Conservation (phyloP, 2,329 filamentous ascomycete species). For the Zymoseptoria passerinii region DNA sequence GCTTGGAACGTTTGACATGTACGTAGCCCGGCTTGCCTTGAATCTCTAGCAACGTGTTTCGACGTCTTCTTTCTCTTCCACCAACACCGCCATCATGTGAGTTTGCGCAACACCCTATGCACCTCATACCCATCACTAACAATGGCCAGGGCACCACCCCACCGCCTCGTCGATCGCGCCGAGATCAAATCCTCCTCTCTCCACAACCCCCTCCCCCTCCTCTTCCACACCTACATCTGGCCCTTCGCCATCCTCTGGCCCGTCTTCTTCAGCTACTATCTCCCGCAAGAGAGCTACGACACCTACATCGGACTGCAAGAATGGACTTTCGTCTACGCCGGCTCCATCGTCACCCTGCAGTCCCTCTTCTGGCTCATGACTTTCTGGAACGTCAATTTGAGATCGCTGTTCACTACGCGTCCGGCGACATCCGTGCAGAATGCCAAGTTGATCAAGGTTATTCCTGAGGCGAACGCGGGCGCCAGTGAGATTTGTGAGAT, state of each 20-base stretch:
- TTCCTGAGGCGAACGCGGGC: constrained; percentile 83
- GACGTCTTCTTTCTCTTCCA: not conserved
- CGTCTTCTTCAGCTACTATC: constrained; percentile 78
- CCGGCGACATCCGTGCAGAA: constrained; percentile 61
- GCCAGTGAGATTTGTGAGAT: constrained; percentile 79
- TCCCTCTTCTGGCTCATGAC: constrained; percentile 89
- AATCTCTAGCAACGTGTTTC: not conserved
- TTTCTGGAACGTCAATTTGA: constrained; percentile 90
- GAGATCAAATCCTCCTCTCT: constrained; percentile 85
- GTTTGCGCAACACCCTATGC: not conserved
- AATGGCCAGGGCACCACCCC: constrained; percentile 44
- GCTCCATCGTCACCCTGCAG: constrained; percentile 78
- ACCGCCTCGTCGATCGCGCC: constrained; percentile 69
- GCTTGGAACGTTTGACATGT: not conserved
- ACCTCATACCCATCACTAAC: not conserved
- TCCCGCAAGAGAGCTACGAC: constrained; percentile 75
- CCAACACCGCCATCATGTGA: constrained; percentile 5
- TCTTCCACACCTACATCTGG: constrained; percentile 84
- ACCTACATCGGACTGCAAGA: constrained; percentile 87
- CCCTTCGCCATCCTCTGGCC: constrained; percentile 91
- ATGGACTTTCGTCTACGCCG: constrained; percentile 96
- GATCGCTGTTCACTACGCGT: constrained; percentile 70
- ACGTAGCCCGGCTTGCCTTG: not conserved
- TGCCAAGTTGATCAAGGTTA: constrained; percentile 83
- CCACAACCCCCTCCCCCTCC: constrained; percentile 73